Base-by-base conservation (phyloP, 345 rosid genomes). In the Pugionium cornutum region DNA sequence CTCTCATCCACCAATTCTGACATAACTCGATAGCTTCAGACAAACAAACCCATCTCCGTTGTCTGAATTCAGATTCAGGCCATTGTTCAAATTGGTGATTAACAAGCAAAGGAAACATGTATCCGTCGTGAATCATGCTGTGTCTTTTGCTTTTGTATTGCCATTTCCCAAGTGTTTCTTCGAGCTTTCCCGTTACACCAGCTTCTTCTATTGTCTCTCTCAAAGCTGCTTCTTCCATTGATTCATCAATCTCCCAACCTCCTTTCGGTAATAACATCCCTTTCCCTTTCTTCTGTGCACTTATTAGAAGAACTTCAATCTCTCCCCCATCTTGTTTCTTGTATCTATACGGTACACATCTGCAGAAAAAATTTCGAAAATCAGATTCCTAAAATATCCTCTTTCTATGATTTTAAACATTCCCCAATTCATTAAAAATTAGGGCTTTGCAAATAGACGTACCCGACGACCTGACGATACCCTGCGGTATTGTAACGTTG, bases 391-490 rank as follows among this genome's bases (percentile, higher is more conserved):
- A 36, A 1, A 6, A 28, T 18, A 11, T 11, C 18, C 28, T 26
- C 32, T 35, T 35, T 35, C 40, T 7, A 8, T 8, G 7, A 6
- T 36, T 2, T 39, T 6, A 37, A 37, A 18, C 41, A 37, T 31
- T 9, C 39, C 53, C 53, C 18, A 43, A 43, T 60, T 42, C 44
- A 28, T 31, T 2, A 2, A 2, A 60, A 68, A 55, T 62, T 67
- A 62, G 70, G 55, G 61, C 26, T 55, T 6, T 7, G 42, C 4
- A 28, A 34, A 11, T 30, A 10, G 33, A 68, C 83, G 10, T 59
- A 88, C 96, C 96, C 96, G 31, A 84, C 96, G 68, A 88, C 92
- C 35, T 78, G 89, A 56, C 96, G 88, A 57, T 52, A 64, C 2
- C 89, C 92, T 11, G 75, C 37, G 28, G 7, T 51, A 7, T 83